Evolutionary conservation across 306 rosid genomes (phyloP).

Genomic region (Hylodesmum podocarpum): DNA sequence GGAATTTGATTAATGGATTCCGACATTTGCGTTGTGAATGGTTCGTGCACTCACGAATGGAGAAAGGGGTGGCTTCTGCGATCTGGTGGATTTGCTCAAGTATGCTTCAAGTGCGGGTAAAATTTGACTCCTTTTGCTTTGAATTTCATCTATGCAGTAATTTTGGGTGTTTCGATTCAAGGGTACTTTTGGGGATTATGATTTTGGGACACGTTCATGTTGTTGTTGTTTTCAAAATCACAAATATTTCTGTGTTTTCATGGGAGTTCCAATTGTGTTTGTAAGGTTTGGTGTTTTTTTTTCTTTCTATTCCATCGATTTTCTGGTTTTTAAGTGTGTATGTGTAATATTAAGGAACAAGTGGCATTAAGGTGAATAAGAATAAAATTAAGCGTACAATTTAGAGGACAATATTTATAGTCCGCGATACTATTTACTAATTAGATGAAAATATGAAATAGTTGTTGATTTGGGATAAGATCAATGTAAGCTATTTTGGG

Average conservation of each 20-base stretch:
- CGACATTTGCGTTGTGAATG: slow-evolving; percentile 63
- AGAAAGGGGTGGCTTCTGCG: slow-evolving; percentile 87
- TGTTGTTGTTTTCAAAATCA: slow-evolving; percentile 14
- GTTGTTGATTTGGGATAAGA: background rate
- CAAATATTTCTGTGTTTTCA: slow-evolving; percentile 27
- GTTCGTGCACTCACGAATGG: slow-evolving; percentile 66
- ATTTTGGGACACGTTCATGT: background rate
- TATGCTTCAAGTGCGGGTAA: slow-evolving; percentile 94
- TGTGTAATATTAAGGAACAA: background rate
- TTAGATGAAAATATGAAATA: background rate
- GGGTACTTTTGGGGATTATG: slow-evolving; percentile 38
- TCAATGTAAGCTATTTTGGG: slow-evolving; percentile 28
- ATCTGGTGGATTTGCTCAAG: slow-evolving; percentile 92
- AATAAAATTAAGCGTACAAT: background rate
- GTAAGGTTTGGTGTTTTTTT: background rate
- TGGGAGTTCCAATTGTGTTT: slow-evolving; percentile 12
- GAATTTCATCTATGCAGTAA: slow-evolving; percentile 27
- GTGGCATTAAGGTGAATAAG: slow-evolving; percentile 25
- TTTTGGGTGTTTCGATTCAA: slow-evolving; percentile 23
- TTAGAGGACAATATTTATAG: background rate
- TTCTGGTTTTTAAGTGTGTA: slow-evolving; percentile 5
- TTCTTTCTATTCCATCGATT: slow-evolving; percentile 1
- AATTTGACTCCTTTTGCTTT: slow-evolving; percentile 7
- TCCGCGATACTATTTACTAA: background rate
- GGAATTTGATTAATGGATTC: slow-evolving; percentile 70